Evolutionary conservation across 345 rosid species (phyloP), one percentile per base, ranked within the genome.

Genomic region (Melaleuca quinquenervia): DNA sequence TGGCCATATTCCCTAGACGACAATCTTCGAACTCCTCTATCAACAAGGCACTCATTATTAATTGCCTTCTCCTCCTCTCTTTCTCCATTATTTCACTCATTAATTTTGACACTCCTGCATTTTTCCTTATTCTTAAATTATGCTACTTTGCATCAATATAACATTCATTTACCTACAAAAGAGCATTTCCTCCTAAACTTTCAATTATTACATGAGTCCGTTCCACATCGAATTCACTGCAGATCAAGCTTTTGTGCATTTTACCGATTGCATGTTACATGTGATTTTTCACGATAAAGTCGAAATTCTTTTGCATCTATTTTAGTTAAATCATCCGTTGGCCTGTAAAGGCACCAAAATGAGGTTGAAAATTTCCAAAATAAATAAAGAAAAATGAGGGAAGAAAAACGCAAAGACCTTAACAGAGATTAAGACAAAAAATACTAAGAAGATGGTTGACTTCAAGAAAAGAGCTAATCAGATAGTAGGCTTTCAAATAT

Each of bases 361-460:
- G 41, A 41, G n/a, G 41, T 41, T 41, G 41, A 41, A 41, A 41
- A 41, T 41, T 41, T 41, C n/a, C n/a, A 41, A 41, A 41, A 41
- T 41, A 41, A 41, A 41, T 41, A 41, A 41, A 41, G 41, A 41
- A 41, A 41, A 41, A 41, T 41, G 41, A 41, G 41, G 41, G 41
- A 41, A 41, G 41, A 41, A 41, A 41, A 41, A 41, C 41, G 41
- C 41, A 41, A 41, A 2, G 41, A 41, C 41, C 41, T 55, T 55
- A 55, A 22, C 1, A 1, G 13, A 22, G 2, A 55, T 55, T 0
- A 9, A 1, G 60, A 55, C n/a, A 55, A 0, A n/a, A n/a, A 55
- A 55, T 55, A 55, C 13, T 22, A 24, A 10, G 22, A 10, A 55
- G 0, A 55, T 0, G 6, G 0, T 22, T 55, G 3, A 24, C 60